Evolutionary conservation across 2,329 filamentous ascomycete genomes (phyloP), one percentile per base, ranked within the genome.

Genomic region (Ophiostoma perfectum): DNA sequence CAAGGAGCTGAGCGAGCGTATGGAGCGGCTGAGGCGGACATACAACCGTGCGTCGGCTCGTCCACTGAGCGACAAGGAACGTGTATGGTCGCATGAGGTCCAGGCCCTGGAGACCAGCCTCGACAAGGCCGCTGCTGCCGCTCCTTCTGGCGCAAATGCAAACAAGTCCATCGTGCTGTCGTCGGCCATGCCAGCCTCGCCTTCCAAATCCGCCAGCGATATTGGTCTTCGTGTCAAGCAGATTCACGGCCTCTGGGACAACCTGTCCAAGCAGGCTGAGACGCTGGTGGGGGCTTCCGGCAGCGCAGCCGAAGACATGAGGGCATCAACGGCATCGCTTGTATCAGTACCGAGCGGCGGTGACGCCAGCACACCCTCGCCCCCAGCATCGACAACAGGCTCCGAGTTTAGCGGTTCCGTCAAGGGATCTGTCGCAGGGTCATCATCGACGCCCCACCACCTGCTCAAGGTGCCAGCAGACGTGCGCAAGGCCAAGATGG

Each of bases 41-140:
- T 75, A 86, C 11, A 80, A 80, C 64, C 82, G 81, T 65, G 80
- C 78, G 5, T 78, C 78, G 3, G 80, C 75, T 68, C 78, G 81
- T 14, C 83, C 87, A 70, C 78, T 90, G 52, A 89, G 85, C 74
- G 85, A 86, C 68, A 88, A 86, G 76, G 88, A 90, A 74, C 81
- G 79, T 69, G 80, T 80, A 0, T 90, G 80, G 78, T 74, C 77
- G 47, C 77, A 78, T 36, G 80, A 82, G 69, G 79, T 82, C 42
- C 77, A 75, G 70, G 71, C 73, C 16, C 72, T 81, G 39, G 77
- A 78, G 66, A 72, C 73, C 47, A 84, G 78, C 68, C 75, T 87
- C 6, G 74, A 67, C 36, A 66, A 65, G 64, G 65, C 42, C 11
- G 65, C 39, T 2, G 62, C 55, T 11, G 49, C 49, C 3, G 62